phyloP scores from a whole-genome alignment of 2,329 filamentous ascomycete genomes.

The Podosphaera leucotricha region DNA sequence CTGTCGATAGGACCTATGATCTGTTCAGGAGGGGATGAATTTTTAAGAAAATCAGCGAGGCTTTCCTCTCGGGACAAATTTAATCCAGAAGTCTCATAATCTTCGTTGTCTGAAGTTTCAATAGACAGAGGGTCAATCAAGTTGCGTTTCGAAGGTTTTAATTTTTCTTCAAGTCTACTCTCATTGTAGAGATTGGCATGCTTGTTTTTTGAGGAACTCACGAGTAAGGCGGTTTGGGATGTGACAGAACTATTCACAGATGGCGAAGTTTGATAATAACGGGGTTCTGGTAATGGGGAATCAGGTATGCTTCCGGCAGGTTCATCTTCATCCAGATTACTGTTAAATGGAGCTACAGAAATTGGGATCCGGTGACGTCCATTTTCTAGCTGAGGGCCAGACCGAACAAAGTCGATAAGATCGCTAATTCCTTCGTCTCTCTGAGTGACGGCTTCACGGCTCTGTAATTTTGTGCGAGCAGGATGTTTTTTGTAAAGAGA shows the following conservation, averaged over 20 bases:
- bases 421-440: constrained; percentile 51
- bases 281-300: constrained; percentile 30
- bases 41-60: constrained; percentile 49
- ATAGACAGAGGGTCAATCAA: constrained; percentile 86
- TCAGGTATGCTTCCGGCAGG: constrained; percentile 34
- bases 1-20: constrained; percentile 7
- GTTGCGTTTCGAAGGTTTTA: constrained; percentile 51
- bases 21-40: constrained; percentile 39
- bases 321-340: constrained; percentile 70
- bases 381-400: constrained; percentile 37
- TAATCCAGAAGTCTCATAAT: constrained; percentile 7
- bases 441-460: constrained; percentile 45
- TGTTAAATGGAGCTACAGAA: constrained; percentile 63
- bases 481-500: constrained; percentile 2
- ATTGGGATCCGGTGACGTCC: constrained; percentile 53
- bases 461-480: constrained; percentile 32
- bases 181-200: constrained; percentile 3
- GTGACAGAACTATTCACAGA: constrained; percentile 26
- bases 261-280: constrained; percentile 23
- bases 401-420: constrained; percentile 83
- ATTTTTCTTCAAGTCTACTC: constrained; percentile 21
- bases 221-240: constrained; percentile 48
- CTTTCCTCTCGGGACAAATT: constrained; percentile 30
- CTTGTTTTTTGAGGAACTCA: constrained; percentile 18
- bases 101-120: constrained; percentile 33